phyloP scores from a whole-genome alignment of 208 protist species.

The Acanthamoeba lenticulata region DNA sequence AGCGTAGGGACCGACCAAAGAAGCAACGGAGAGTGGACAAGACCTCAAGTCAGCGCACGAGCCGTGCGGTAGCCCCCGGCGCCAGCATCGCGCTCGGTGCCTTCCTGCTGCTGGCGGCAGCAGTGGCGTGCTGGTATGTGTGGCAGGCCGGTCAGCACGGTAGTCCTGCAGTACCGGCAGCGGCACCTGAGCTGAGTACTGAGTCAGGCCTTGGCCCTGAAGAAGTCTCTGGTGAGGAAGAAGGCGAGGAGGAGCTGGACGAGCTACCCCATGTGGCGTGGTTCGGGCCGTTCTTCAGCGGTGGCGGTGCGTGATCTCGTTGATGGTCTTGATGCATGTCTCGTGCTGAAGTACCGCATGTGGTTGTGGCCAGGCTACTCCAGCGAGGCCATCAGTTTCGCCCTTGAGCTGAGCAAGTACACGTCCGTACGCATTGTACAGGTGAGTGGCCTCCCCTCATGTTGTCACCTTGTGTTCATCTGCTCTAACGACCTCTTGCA shows the following conservation, averaged over 20 bases:
- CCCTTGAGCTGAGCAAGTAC: conserved; percentile 57
- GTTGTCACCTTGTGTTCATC: not conserved
- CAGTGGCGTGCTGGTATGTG: not conserved
- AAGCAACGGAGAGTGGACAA: no score
- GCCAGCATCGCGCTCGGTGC: no score
- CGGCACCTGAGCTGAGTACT: not conserved
- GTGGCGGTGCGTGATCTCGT: not conserved
- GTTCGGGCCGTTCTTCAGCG: conserved; percentile 57
- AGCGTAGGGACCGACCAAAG: no score
- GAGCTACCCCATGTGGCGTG: conserved; percentile 53
- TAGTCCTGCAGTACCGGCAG: not conserved
- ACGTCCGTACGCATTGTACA: not conserved
- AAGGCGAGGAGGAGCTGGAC: not conserved
- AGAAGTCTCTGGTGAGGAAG: not conserved
- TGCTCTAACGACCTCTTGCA: not conserved
- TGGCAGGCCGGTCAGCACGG: not conserved
- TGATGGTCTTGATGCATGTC: not conserved
- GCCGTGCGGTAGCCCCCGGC: no score
- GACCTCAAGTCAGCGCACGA: no score
- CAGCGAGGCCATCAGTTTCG: conserved; percentile 62
- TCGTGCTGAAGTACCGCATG: not conserved
- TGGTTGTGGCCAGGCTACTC: not conserved
- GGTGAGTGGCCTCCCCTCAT: not conserved
- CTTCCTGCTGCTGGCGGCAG: not conserved
- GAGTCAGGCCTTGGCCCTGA: not conserved